Evolutionary conservation across 495 filamentous ascomycete species (phyloP).

Genomic region (Ramalina intermedia): DNA sequence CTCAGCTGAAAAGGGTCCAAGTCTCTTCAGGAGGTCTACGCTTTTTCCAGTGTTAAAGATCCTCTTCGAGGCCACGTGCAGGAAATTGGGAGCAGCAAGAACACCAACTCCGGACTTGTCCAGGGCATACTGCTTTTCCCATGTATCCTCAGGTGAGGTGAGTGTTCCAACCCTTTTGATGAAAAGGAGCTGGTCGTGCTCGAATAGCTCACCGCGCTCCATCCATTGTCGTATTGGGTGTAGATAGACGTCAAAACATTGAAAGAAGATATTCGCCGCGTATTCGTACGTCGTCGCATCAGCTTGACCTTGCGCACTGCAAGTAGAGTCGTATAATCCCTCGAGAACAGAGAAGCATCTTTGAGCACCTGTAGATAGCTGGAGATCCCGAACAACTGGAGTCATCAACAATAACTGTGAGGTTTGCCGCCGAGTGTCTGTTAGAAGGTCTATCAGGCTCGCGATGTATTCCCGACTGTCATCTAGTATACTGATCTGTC

Average conservation of each 20-base stretch:
- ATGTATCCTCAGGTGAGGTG: conserved; percentile 49
- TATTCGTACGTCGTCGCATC: conserved; percentile 42
- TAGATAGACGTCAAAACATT: conserved; percentile 72
- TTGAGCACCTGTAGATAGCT: conserved; percentile 10
- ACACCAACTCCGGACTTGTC: conserved; percentile 35
- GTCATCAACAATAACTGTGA: conserved; percentile 40
- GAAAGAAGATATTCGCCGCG: conserved; percentile 57
- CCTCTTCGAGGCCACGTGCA: conserved; percentile 48
- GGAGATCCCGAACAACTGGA: conserved; percentile 25
- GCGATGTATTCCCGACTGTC: conserved; percentile 20
- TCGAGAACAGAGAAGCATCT: conserved; percentile 52
- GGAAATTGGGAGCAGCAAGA: conserved; percentile 56
- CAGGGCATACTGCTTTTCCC: conserved; percentile 62
- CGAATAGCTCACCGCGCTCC: conserved; percentile 57
- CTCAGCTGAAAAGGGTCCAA: conserved; percentile 15
- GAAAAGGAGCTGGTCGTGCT: conserved; percentile 55
- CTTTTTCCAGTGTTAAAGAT: conserved; percentile 83
- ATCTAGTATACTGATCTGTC: conserved; percentile 30
- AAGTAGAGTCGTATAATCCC: conserved; percentile 52
- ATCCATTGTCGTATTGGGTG: conserved; percentile 73
- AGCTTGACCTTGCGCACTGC: conserved; percentile 53
- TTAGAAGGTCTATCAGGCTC: conserved; percentile 47
- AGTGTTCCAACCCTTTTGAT: conserved; percentile 42
- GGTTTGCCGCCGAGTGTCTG: conserved; percentile 40
- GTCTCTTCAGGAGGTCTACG: conserved; percentile 61